phyloP scores from a whole-genome alignment of 2,329 filamentous ascomycete genomes.

The Fusarium subglutinans region DNA sequence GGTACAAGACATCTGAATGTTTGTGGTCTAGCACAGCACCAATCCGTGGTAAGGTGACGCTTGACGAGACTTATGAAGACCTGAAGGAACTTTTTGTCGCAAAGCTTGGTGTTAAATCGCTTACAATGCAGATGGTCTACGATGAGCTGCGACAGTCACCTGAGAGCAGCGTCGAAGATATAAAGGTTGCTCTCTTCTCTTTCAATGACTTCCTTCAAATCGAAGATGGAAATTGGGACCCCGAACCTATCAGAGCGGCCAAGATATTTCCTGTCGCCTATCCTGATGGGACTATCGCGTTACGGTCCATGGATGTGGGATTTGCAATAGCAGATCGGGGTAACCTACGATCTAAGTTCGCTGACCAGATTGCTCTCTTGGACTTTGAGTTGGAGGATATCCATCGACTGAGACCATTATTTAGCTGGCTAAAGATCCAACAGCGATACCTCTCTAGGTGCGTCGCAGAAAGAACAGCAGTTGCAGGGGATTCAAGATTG shows the following conservation, averaged over 20 bases:
- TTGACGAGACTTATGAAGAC: slow-evolving; percentile 11
- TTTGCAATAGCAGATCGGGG: slow-evolving; percentile 32
- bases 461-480: slow-evolving; percentile 8
- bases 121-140: slow-evolving; percentile 31
- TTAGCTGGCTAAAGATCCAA: slow-evolving; percentile 16
- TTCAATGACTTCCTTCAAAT: slow-evolving; percentile 16
- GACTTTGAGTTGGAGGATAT: slow-evolving; percentile 29
- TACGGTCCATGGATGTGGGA: slow-evolving; percentile 1
- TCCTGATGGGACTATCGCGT: not conserved
- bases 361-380: slow-evolving; percentile 4
- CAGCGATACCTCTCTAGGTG: slow-evolving; percentile 15
- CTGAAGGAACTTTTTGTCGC: slow-evolving; percentile 12
- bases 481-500: not conserved
- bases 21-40: slow-evolving; percentile 26
- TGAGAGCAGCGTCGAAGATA: not conserved
- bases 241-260: slow-evolving; percentile 15
- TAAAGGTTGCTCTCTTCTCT: slow-evolving; percentile 4
- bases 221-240: not conserved
- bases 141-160: slow-evolving; percentile 22
- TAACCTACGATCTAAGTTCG: slow-evolving; percentile 1
- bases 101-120: slow-evolving; percentile 15
- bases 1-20: slow-evolving; percentile 24
- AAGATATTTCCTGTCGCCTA: slow-evolving; percentile 24
- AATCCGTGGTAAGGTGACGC: slow-evolving; percentile 15
- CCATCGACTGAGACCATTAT: slow-evolving; percentile 5